Base-by-base conservation (phyloP, 192 early-diverging fungal genomes). In the Backusella tuberculispora region DNA sequence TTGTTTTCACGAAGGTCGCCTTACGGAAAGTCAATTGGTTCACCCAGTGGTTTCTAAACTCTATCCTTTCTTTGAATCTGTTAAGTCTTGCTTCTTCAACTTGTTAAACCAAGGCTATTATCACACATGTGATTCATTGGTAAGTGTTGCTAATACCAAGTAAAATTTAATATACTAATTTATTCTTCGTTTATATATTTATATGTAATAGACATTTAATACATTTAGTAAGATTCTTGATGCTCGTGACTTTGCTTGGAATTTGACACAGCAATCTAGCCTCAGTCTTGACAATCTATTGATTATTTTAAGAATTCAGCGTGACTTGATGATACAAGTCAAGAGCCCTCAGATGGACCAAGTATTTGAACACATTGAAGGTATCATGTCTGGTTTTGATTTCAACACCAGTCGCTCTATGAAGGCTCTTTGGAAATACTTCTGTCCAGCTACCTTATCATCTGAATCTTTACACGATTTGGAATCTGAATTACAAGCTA, bases 251-350 rank as follows among this genome's bases (percentile, higher is more conserved):
- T 84, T 83, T 67, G 76, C 90, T 44, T 88, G 87, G 87, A 53
- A 78, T 15, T 65, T 81, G 0, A 73, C 86, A 42, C 81, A 86
- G 45, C 47, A 71, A 1, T 44, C 63, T 41, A 77, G 75, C 15
- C 72, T 90, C 21, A 81, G 81, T 40, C 79, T 90, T 40, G 90
- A 89, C 17, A 83, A 88, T 41, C 71, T 91, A 15, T 80, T 86
- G 76, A 83, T 88, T 14, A 74, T 84, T 15, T 67, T 88, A 14
- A 81, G 84, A 63, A 80, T 88, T 69, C 74, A 85, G 66, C 24
- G 76, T 3, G 66, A 78, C 12, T 56, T 75, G 43, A 66, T 76
- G 37, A 56, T 63, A n/a, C 38, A 29, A 38, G 34, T 53, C 29
- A 47, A 66, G 8, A 42, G 6, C 10, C 14, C 45, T 46, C 29